These are phyloP conservation scores for Chaetomium tenue DNA, from an alignment of 495 filamentous ascomycete species.

Conservation along the genomic window DNA sequence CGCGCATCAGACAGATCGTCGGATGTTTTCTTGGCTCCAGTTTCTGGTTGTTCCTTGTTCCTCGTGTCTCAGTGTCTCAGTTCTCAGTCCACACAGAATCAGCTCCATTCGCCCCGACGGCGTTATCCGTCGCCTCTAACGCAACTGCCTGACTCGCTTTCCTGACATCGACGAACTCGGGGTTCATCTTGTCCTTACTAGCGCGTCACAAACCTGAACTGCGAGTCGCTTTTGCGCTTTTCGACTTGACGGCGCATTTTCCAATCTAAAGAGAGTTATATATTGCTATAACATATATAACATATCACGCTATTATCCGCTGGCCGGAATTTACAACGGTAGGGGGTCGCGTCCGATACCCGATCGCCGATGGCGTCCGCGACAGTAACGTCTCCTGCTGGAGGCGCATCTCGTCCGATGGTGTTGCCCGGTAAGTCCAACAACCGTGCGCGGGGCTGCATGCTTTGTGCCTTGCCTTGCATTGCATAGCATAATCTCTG, in stretches of 20 bases:
- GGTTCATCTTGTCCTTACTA: neutral
- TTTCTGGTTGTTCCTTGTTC: neutral
- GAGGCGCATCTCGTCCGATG: conserved; percentile 8
- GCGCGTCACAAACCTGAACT: neutral
- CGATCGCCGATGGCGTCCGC: conserved; percentile 8
- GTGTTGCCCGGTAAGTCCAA: conserved; percentile 6
- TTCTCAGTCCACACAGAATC: neutral
- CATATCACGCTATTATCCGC: conserved; percentile 8
- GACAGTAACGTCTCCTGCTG: neutral
- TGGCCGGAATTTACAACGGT: neutral
- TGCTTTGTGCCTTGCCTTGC: neutral
- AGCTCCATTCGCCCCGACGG: neutral
- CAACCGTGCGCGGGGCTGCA: neutral
- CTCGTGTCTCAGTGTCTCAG: neutral
- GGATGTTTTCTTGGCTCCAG: neutral
- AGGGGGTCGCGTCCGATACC: neutral
- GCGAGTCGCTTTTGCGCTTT: neutral
- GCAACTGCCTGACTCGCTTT: neutral
- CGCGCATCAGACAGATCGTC: conserved; percentile 17
- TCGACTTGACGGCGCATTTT: neutral
- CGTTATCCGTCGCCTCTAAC: neutral
- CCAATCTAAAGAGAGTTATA: neutral
- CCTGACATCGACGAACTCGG: neutral
- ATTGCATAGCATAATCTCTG: conserved; percentile 6
- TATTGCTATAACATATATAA: conserved; percentile 5